These are phyloP conservation scores for Aspergillus proliferans DNA, from an alignment of 2,329 filamentous ascomycete species.

Conservation along the genomic window DNA sequence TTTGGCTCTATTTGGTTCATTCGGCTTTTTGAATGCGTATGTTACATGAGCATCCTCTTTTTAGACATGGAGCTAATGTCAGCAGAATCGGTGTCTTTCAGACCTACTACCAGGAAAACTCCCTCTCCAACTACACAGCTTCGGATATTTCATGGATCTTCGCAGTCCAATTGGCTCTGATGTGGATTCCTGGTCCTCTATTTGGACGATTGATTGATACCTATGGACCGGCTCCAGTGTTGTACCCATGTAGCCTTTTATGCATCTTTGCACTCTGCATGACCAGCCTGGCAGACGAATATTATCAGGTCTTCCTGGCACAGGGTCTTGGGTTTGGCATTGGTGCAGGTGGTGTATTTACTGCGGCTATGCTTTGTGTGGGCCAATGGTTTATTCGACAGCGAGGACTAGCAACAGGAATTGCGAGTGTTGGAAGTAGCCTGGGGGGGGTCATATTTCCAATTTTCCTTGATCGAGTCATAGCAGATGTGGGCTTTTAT, in stretches of 20 bases:
- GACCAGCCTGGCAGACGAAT: not conserved
- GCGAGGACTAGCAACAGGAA: constrained; percentile 10
- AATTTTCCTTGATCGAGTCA: constrained; percentile 14
- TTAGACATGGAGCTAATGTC: not conserved
- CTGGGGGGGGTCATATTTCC: constrained; percentile 19
- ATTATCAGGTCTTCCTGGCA: constrained; percentile 12
- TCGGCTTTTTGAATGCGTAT: constrained; percentile 17
- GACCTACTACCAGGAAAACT: constrained; percentile 39
- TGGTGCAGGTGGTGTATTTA: constrained; percentile 12
- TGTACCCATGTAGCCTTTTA: too few relatives aligned
- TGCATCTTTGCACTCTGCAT: too few relatives aligned
- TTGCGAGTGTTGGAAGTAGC: constrained; percentile 9
- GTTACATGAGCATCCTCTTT: not conserved
- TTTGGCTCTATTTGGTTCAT: constrained; percentile 23
- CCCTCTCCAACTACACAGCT: constrained; percentile 33
- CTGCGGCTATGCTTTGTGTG: constrained; percentile 9
- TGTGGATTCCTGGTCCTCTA: too few relatives aligned
- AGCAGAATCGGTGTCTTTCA: constrained; percentile 39
- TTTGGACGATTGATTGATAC: too few relatives aligned
- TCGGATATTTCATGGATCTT: constrained; percentile 43
- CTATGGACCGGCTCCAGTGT: too few relatives aligned
- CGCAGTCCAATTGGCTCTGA: constrained; percentile 18
- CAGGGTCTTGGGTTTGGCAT: constrained; percentile 12
- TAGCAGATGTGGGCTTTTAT: constrained; percentile 13
- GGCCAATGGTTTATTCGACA: constrained; percentile 13